Evolutionary conservation across 768 basidiomycete species (phyloP), one percentile per base, ranked within the genome.

Genomic region (Paxillus ammoniavirescens): DNA sequence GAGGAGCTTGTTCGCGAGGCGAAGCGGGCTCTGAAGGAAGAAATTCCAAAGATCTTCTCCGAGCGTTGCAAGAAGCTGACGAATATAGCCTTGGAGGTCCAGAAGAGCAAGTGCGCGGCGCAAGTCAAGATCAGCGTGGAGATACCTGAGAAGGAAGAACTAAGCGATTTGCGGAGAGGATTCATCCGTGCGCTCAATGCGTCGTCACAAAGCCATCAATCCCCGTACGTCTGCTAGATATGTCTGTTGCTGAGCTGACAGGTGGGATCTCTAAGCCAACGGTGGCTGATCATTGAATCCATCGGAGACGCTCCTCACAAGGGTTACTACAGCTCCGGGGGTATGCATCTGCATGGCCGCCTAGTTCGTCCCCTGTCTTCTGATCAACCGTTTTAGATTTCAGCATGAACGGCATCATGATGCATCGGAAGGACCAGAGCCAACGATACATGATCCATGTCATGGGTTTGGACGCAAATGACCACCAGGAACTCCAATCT

Each of bases 391-490:
- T 40, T 2, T 40, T 10, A 40, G 38, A 18, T 9, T 17, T 40
- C 38, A 40, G 7, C 9, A n/a, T 38, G 2, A 38, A 28, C 38
- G 55, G 57, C 46, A 30, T 28, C 28, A 37, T 42, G 15, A 37
- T 49, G 40, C 13, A 35, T 13, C 17, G 37, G 8, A 42, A 52
- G 41, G 45, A 46, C 15, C 47, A 50, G 5, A 13, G 35, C 10
- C 41, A 43, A 14, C 18, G 37, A 21, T 58, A 44, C 43, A 58
- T 50, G 4, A 23, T 58, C 18, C 53, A 58, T 31, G 17, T 38
- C 28, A 47, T 56, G 47, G 41, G 36, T 30, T 15, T 56, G 15
- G 56, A 47, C 5, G 26, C 46, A 5, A 42, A 56, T 43, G 54
- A 26, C 26, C 26, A 4, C 2, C 57, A 58, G 7, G 47, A 48